Conservation (phyloP, 352 stramenopile species). For the Phytophthora sojae region DNA sequence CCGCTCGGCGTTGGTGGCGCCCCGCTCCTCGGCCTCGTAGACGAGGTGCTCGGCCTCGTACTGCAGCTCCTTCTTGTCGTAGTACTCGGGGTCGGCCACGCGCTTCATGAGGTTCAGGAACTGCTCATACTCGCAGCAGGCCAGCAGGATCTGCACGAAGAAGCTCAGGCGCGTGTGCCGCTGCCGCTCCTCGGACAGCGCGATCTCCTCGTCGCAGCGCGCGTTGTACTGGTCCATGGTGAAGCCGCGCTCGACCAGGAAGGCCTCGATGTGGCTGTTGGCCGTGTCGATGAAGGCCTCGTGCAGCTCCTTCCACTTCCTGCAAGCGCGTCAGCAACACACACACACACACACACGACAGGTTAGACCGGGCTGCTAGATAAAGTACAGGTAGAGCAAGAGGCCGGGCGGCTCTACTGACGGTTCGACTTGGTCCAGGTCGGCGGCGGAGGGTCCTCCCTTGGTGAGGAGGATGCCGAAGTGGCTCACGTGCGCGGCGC, state of each 20-base stretch:
- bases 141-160: conserved; percentile 82
- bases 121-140: conserved; percentile 85
- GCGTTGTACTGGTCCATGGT: conserved; percentile 77
- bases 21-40: conserved; percentile 56
- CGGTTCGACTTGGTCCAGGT: conserved; percentile 70
- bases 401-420: conserved; percentile 25
- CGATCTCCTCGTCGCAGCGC: conserved; percentile 77
- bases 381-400: background rate
- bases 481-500: conserved; percentile 59
- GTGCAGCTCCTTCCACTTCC: conserved; percentile 74
- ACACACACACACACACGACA: conserved; percentile 10
- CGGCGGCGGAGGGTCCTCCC: conserved; percentile 59
- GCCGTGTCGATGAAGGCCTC: conserved; percentile 73
- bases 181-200: conserved; percentile 73
- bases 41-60: conserved; percentile 70
- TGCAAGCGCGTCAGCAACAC: conserved; percentile 17
- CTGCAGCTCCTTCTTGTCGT: conserved; percentile 83
- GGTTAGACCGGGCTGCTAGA: background rate
- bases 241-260: conserved; percentile 65
- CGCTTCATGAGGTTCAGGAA: conserved; percentile 88
- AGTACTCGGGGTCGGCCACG: conserved; percentile 79
- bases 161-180: conserved; percentile 82
- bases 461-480: conserved; percentile 75
- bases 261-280: conserved; percentile 76
- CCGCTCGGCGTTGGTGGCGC: conserved; percentile 32